phyloP scores from a whole-genome alignment of 1,139 yeast species.

The Yarrowia galli region DNA sequence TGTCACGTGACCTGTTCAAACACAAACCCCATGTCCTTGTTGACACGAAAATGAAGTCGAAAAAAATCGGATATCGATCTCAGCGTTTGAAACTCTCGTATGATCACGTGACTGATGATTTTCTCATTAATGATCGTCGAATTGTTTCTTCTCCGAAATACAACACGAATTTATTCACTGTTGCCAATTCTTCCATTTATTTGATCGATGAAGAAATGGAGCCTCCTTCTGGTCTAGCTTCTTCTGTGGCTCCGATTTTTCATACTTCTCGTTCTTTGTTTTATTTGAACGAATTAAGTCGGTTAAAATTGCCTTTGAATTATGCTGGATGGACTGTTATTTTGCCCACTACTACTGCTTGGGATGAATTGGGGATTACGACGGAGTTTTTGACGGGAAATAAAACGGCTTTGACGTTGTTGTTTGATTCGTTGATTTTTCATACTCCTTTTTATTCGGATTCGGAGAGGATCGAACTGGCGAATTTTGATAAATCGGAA shows the following conservation, averaged over 20 bases:
- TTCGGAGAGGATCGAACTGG: constrained; percentile 49
- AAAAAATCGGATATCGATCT: constrained; percentile 54
- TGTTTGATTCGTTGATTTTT: constrained; percentile 67
- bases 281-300: constrained; percentile 59
- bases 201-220: constrained; percentile 64
- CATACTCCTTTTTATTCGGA: constrained; percentile 75
- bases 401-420: constrained; percentile 57
- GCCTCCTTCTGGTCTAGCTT: constrained; percentile 60
- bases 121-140: constrained; percentile 1
- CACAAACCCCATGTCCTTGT: constrained; percentile 49
- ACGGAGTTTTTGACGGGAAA: constrained; percentile 65
- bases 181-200: constrained; percentile 70
- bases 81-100: constrained; percentile 44
- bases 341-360: constrained; percentile 78
- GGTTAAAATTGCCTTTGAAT: constrained; percentile 54
- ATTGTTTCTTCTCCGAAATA: constrained; percentile 2
- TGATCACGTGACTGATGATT: constrained; percentile 11
- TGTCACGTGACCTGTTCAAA: constrained; percentile 43
- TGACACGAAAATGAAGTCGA: constrained; percentile 51
- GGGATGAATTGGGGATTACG: constrained; percentile 72
- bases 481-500: not conserved
- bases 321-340: constrained; percentile 77
- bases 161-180: constrained; percentile 39
- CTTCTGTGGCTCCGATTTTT: constrained; percentile 63
- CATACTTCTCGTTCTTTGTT: constrained; percentile 61